Evolutionary conservation across 148 eudicot genomes (phyloP).

Genomic region (Vaccinium corymbosum): DNA sequence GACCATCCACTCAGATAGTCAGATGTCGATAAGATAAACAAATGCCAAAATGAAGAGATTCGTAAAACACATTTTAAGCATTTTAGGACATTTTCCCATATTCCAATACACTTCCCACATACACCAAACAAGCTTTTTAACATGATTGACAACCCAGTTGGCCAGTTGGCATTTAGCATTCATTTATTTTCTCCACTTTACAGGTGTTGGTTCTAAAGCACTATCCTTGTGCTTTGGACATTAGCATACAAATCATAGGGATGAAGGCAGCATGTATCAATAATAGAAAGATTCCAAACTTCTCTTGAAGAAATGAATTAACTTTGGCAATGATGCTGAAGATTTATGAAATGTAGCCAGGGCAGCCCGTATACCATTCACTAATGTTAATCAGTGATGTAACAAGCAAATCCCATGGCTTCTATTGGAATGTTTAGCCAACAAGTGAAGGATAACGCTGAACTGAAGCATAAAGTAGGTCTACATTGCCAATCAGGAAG

Average conservation of each 20-base stretch:
- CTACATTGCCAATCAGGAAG: neutral
- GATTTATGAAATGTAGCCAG: neutral
- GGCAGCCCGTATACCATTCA: neutral
- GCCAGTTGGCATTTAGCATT: neutral
- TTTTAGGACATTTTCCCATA: neutral
- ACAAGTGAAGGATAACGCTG: neutral
- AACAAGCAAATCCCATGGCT: neutral
- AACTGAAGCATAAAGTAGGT: neutral
- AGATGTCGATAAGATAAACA: too few relatives aligned
- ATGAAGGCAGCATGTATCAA: neutral
- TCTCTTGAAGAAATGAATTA: neutral
- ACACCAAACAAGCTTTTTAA: neutral
- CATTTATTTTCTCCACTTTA: neutral
- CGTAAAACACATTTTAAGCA: neutral
- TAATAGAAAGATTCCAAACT: neutral
- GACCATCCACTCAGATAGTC: too few relatives aligned
- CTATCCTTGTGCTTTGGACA: conserved; percentile 17
- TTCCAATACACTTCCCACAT: neutral
- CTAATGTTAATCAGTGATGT: neutral
- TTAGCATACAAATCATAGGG: neutral
- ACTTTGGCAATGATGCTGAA: neutral
- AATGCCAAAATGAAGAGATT: neutral
- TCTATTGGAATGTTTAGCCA: neutral
- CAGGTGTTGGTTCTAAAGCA: neutral
- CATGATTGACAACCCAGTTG: neutral